These are phyloP conservation scores for Trichophyton equinum DNA, from an alignment of 2,329 filamentous ascomycete genomes.

Conservation along the genomic window DNA sequence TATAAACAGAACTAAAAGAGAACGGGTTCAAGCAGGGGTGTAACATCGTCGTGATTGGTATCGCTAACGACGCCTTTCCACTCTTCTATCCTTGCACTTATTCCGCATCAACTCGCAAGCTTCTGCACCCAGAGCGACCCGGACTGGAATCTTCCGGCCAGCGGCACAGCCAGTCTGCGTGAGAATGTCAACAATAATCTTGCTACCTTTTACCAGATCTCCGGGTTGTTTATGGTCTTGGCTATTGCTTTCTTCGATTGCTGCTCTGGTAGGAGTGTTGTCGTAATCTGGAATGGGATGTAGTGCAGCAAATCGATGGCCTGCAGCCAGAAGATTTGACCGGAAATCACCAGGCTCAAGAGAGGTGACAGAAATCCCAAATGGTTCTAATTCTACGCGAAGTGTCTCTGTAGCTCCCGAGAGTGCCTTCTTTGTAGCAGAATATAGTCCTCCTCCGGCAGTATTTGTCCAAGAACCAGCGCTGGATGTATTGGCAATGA, in stretches of 20 bases:
- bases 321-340: slow-evolving; percentile 11
- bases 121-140: slow-evolving; percentile 46
- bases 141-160: slow-evolving; percentile 40
- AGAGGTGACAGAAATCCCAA: slow-evolving; percentile 12
- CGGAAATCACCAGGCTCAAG: slow-evolving; percentile 16
- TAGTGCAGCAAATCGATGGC: slow-evolving; percentile 10
- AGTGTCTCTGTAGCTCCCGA: slow-evolving; percentile 16
- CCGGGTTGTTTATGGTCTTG: slow-evolving; percentile 42
- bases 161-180: slow-evolving; percentile 38
- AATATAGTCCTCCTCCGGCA: slow-evolving; percentile 23
- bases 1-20: neutral
- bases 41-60: slow-evolving; percentile 19
- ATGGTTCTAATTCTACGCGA: slow-evolving; percentile 11
- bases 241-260: slow-evolving; percentile 18
- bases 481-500: slow-evolving; percentile 27
- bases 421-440: slow-evolving; percentile 26
- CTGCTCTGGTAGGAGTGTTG: slow-evolving; percentile 8
- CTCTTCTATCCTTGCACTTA: slow-evolving; percentile 35
- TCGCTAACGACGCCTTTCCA: slow-evolving; percentile 37
- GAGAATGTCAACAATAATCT: slow-evolving; percentile 44
- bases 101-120: slow-evolving; percentile 30
- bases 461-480: slow-evolving; percentile 21
- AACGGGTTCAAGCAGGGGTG: neutral
- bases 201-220: slow-evolving; percentile 42
- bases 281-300: slow-evolving; percentile 13